Base-by-base conservation (phyloP, 139 green algal genomes). In the Marvania coccoides region DNA sequence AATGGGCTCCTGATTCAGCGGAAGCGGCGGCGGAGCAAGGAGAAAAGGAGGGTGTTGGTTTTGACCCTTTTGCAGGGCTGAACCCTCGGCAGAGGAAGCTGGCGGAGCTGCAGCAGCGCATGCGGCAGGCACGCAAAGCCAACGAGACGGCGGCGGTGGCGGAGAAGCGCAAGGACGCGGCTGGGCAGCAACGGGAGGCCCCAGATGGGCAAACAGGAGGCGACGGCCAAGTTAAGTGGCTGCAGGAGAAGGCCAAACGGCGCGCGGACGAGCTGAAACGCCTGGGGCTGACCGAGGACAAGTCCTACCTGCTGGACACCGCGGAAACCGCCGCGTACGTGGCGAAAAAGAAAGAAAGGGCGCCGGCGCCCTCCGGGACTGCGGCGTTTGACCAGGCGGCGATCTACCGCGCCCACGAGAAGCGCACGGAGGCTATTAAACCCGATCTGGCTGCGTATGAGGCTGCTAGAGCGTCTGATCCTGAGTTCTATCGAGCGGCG, bases 101-200 rank as follows among this genome's bases (percentile, higher is more conserved):
- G 63, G 79, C 81, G 23, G 83, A 92, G 71, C 70, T 98, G 67
- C 78, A 85, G 64, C 66, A 84, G 60, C 84, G 85, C 67, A 83
- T 97, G 80, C 81, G 85, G 51, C 61, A 69, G 60, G 85, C 77
- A 28, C 81, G 93, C 10, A 95, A 95, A 62, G 82, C 85, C 10
- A 98, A 98, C 73, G 84, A 96, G 67, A 71, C 76, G 7, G 92
- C 92, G 1, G 90, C 95, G 10, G 71, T 98, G 5, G 77, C 75
- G 23, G 92, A 98, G 74, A 89, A 87, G 64, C 87, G 90, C 36
- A 72, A 80, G 34, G 24, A 81, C 36, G 69, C 81, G 76, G 79
- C 83, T 38, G 13, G 67, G 14, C 60, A 45, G n/a, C 40, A 28
- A 14, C 14, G 40, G 14, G n/a, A n/a, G n/a, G n/a, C n/a, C n/a